Evolutionary conservation across 2,329 filamentous ascomycete species (phyloP).

Genomic region (Fusarium paranaense): DNA sequence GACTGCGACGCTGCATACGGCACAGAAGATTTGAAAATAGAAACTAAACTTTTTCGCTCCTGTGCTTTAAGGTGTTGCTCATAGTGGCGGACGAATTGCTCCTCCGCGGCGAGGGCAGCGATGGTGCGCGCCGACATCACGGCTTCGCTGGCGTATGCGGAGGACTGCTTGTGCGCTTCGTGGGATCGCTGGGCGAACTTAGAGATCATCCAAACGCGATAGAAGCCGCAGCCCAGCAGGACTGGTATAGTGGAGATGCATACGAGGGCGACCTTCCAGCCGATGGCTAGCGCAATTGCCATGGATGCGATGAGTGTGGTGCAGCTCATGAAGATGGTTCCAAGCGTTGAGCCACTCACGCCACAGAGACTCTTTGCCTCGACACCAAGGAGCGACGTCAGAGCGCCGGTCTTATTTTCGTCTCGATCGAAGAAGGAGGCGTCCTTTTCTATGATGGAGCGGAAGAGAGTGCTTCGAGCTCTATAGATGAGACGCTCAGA

Average conservation of each 20-base stretch:
- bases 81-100: neutral
- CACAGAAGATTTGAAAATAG: neutral
- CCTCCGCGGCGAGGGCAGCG: slow-evolving; percentile 22
- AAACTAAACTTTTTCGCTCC: neutral
- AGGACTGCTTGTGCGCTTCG: neutral
- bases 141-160: slow-evolving; percentile 21
- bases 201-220: slow-evolving; percentile 48
- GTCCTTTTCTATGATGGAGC: slow-evolving; percentile 49
- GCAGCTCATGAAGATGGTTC: slow-evolving; percentile 5
- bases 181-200: slow-evolving; percentile 15
- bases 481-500: slow-evolving; percentile 26
- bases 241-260: slow-evolving; percentile 55
- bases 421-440: slow-evolving; percentile 49
- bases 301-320: slow-evolving; percentile 14
- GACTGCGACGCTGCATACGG: slow-evolving; percentile 20
- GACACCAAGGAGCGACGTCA: slow-evolving; percentile 40
- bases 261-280: slow-evolving; percentile 59
- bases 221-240: slow-evolving; percentile 54
- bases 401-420: slow-evolving; percentile 34
- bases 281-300: slow-evolving; percentile 42
- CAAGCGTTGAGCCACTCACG: slow-evolving; percentile 21
- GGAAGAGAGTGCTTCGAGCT: slow-evolving; percentile 5
- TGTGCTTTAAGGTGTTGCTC: neutral
- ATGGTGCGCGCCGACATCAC: slow-evolving; percentile 27
- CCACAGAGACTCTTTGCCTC: slow-evolving; percentile 14